These are phyloP conservation scores for Rhinocladiella similis DNA, from an alignment of 2,329 filamentous ascomycete genomes.

Conservation along the genomic window DNA sequence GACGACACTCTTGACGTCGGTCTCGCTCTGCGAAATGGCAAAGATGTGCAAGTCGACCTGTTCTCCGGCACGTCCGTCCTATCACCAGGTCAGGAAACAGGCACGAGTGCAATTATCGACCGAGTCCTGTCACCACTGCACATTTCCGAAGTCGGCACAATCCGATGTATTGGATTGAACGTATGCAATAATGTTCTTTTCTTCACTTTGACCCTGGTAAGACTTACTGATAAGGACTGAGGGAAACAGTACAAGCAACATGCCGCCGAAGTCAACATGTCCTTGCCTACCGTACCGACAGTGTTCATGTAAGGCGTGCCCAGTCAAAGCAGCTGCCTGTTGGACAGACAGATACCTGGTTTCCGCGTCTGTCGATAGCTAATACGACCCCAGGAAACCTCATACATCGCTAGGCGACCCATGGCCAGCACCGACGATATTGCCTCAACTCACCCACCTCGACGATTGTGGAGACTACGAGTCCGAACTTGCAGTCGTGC, in stretches of 20 bases:
- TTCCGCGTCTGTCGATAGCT: too few relatives aligned
- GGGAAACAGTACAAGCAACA: slow-evolving; percentile 39
- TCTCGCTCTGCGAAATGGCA: slow-evolving; percentile 54
- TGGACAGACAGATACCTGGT: too few relatives aligned
- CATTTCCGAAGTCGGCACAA: slow-evolving; percentile 39
- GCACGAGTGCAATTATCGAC: slow-evolving; percentile 47
- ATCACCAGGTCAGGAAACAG: slow-evolving; percentile 54
- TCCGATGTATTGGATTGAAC: slow-evolving; percentile 50
- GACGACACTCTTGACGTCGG: slow-evolving; percentile 57
- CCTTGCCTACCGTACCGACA: slow-evolving; percentile 38
- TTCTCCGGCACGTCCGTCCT: slow-evolving; percentile 62
- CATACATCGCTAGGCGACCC: slow-evolving; percentile 38
- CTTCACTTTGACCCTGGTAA: too few relatives aligned
- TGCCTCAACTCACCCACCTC: slow-evolving; percentile 38
- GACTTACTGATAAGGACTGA: too few relatives aligned
- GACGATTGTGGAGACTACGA: slow-evolving; percentile 45
- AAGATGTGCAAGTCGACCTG: slow-evolving; percentile 57
- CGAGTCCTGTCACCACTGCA: slow-evolving; percentile 38
- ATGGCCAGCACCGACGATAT: slow-evolving; percentile 32
- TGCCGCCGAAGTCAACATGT: slow-evolving; percentile 40
- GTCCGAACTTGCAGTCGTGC: slow-evolving; percentile 41
- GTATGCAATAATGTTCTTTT: too few relatives aligned
- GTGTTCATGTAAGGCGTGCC: slow-evolving; percentile 40
- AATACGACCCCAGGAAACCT: slow-evolving; percentile 34
- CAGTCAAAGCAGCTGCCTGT: too few relatives aligned